Evolutionary conservation across 306 rosid genomes (phyloP).

Genomic region (Corylus heterophylla): DNA sequence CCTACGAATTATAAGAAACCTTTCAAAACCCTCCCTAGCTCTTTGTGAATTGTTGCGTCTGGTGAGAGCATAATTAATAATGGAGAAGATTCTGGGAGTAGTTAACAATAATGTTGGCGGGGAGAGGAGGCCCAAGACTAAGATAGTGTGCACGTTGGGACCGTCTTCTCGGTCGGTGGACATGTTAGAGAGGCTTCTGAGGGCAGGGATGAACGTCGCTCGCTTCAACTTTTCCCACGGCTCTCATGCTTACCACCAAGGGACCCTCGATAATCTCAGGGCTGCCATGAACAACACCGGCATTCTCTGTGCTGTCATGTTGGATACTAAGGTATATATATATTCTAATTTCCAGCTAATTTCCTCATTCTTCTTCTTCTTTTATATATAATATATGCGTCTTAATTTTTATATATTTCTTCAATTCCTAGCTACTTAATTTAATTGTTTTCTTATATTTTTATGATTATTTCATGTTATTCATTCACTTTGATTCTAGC

Average conservation of each 20-base stretch:
- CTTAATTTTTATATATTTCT: background rate
- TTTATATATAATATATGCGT: no score
- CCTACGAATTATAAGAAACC: no score
- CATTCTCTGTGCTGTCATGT: constrained; percentile 41
- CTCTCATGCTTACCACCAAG: constrained; percentile 40
- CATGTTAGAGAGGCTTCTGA: constrained; percentile 25
- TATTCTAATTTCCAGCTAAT: no score
- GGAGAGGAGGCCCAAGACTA: constrained; percentile 17
- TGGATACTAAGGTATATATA: background rate
- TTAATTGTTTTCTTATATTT: background rate
- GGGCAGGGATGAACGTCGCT: constrained; percentile 38
- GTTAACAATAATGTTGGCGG: background rate
- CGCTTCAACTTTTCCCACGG: constrained; percentile 50
- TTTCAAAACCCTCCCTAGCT: no score
- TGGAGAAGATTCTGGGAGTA: constrained; percentile 12
- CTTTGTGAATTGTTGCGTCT: no score
- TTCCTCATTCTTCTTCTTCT: background rate
- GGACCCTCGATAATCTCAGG: constrained; percentile 37
- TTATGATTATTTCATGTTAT: background rate
- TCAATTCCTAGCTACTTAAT: no score
- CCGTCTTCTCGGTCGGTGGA: constrained; percentile 20
- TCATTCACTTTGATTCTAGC: no score
- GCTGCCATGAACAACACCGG: constrained; percentile 32
- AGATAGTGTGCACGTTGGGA: constrained; percentile 31
- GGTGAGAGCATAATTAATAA: background rate